Conservation (phyloP, 257 asterid species). For the Solanum chiquidenum region DNA sequence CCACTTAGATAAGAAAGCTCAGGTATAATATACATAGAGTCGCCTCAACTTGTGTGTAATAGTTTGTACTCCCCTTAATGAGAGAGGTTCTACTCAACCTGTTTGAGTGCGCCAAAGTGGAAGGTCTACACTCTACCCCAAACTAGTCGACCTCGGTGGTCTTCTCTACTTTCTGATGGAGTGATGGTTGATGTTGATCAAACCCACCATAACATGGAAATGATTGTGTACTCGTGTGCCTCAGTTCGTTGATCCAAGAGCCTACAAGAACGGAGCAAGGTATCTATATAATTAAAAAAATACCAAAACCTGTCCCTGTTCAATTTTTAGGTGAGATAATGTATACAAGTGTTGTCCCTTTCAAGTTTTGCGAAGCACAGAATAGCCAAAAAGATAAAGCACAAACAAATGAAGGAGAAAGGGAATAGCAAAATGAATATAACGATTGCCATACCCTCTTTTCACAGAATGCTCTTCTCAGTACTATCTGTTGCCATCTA, state of each 20-base stretch:
- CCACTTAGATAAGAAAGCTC: background rate
- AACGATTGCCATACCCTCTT: background rate
- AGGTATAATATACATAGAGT: background rate
- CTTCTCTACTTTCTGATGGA: background rate
- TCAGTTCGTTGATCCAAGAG: background rate
- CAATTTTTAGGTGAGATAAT: background rate
- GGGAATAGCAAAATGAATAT: background rate
- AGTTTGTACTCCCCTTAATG: background rate
- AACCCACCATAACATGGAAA: background rate
- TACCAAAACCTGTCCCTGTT: background rate
- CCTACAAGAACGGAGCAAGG: background rate
- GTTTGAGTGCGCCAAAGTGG: background rate
- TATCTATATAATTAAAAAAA: background rate
- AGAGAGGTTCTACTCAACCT: background rate
- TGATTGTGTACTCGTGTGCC: background rate
- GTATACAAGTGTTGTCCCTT: background rate
- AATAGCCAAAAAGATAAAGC: background rate
- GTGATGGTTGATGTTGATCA: background rate
- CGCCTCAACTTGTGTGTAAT: background rate
- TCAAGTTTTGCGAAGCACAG: background rate
- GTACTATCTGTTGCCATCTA: background rate
- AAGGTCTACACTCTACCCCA: background rate
- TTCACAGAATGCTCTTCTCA: background rate
- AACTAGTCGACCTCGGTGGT: background rate
- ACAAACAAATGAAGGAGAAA: background rate